Evolutionary conservation across 495 filamentous ascomycete species (phyloP), one percentile per base, ranked within the genome.

Genomic region (Aspergillus biplanus): DNA sequence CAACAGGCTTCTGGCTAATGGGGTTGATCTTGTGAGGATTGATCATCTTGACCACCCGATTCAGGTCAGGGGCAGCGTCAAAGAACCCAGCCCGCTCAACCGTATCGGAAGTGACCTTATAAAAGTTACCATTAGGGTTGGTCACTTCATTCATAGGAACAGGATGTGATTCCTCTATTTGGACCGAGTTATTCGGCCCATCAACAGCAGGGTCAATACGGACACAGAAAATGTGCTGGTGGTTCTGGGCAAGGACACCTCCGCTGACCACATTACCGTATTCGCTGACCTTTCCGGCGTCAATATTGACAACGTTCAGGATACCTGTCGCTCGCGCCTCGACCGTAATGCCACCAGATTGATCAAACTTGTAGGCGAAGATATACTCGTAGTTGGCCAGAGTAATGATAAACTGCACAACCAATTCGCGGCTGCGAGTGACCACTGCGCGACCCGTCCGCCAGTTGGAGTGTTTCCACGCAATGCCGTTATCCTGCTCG

Each of bases 141-240:
- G 90, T 89, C 11, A 78, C 80, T 6, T 71, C 66, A 21, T 87
- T 88, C 66, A 91, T 86, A 4, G 90, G 86, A 71, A 93, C 87
- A 0, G 89, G 77, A 65, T 90, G 84, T 0, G 89, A 86, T 70
- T 94, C 91, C 53, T 92, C 90, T 65, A 87, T 85, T 21, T 87
- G 82, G 5, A 93, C 78, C 5, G 87, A 83, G 72, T 93, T 94
- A 58, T 81, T 75, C 52, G 84, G 83, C 0, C 93, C 93, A 53
- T 92, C 93, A 52, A 97, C 80, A 34, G 87, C 85, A 4, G 94
- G 93, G 71, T 97, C 93, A 6, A 97, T 85, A 21, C 93, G 91
- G 0, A 97, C 87, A 44, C 88, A 91, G 79, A 97, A 96, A 65
- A 97, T 90, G 74, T 97, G 93, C 73, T 97, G 93, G 68, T 97